Evolutionary conservation across 2,329 filamentous ascomycete genomes (phyloP).

Genomic region (Sclerotinia glacialis): DNA sequence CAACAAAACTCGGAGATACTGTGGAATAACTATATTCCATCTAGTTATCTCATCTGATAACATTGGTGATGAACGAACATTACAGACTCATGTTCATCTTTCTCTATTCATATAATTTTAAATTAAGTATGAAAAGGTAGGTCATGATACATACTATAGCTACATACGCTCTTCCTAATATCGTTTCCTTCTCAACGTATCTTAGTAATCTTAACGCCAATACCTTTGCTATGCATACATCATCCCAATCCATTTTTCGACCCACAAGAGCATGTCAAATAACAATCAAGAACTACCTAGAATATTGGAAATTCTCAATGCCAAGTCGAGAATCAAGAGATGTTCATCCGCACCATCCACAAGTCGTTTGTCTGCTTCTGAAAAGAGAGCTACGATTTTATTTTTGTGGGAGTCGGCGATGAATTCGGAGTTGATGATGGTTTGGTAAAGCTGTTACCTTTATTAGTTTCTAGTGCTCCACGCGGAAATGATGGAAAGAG

Average conservation of each 20-base stretch:
- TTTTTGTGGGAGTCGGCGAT: slow-evolving; percentile 86
- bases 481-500: slow-evolving; percentile 17
- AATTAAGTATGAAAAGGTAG: not conserved
- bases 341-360: slow-evolving; percentile 96
- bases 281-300: slow-evolving; percentile 43
- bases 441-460: slow-evolving; percentile 68
- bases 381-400: slow-evolving; percentile 83
- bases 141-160: slow-evolving; percentile 13
- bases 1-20: not conserved
- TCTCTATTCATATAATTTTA: slow-evolving; percentile 10
- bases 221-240: slow-evolving; percentile 16
- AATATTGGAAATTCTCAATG: slow-evolving; percentile 75
- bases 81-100: not conserved
- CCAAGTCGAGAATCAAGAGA: slow-evolving; percentile 80
- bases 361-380: slow-evolving; percentile 88
- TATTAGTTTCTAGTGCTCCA: not conserved
- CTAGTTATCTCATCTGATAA: not conserved
- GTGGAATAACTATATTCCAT: not conserved
- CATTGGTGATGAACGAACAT: not conserved
- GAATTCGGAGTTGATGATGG: slow-evolving; percentile 77
- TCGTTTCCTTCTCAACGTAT: not conserved
- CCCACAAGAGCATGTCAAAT: not conserved
- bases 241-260: not conserved
- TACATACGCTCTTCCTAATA: not conserved
- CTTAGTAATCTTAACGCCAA: slow-evolving; percentile 13